A percentile compares a stretch with the other conserved stretches of the same genome.
These are phyloP conservation scores for Psilocybe sp. DNA, from an alignment of 768 basidiomycete genomes.

Conservation along the genomic window DNA sequence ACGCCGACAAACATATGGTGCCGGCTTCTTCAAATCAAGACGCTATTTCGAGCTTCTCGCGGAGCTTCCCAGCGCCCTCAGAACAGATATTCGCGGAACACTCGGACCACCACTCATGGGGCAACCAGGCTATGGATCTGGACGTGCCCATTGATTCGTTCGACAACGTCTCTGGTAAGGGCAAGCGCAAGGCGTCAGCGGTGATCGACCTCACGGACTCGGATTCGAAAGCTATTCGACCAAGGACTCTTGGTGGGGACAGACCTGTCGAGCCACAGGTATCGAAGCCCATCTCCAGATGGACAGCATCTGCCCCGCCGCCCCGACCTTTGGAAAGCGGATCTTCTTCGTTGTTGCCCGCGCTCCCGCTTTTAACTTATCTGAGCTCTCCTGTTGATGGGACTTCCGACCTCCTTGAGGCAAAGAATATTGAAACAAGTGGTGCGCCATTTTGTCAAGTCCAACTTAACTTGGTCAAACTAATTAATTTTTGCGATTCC, in stretches of 20 bases:
- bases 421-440: conserved; percentile 67
- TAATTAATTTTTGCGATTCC: conserved; percentile 1
- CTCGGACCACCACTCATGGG: conserved; percentile 33
- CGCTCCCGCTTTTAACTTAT: conserved; percentile 60
- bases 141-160: conserved; percentile 58
- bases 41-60: conserved; percentile 16
- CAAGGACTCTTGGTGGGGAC: conserved; percentile 70
- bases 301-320: conserved; percentile 9
- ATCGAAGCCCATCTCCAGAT: conserved; percentile 51
- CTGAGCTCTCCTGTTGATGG: conserved; percentile 62
- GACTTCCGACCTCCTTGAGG: conserved; percentile 70
- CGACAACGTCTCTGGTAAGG: conserved; percentile 38
- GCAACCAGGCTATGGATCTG: conserved; percentile 36
- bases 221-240: conserved; percentile 25
- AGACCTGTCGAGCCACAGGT: conserved; percentile 44
- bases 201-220: conserved; percentile 38
- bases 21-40: conserved; percentile 7
- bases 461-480: too few relatives aligned
- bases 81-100: conserved; percentile 45
- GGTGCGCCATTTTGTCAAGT: conserved; percentile 39
- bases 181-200: conserved; percentile 50
- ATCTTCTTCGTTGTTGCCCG: conserved; percentile 38
- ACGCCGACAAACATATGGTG: conserved; percentile 20
- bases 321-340: not conserved
- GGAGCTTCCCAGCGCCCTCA: conserved; percentile 45